Evolutionary conservation across 441 rosid genomes (phyloP).

Genomic region (Biscutella laevigata): DNA sequence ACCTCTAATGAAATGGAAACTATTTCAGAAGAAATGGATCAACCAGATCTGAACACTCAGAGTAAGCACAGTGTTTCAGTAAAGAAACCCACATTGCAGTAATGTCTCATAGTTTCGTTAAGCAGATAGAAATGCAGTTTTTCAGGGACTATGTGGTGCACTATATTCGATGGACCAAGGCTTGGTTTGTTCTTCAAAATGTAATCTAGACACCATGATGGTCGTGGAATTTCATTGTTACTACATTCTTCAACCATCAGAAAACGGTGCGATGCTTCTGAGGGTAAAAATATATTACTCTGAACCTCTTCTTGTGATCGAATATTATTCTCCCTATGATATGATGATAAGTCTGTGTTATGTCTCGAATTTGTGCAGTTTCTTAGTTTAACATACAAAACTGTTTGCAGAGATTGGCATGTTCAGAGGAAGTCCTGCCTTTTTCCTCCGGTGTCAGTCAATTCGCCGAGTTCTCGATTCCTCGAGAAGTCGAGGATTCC

Average conservation of each 20-base stretch:
- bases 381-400: slow-evolving; percentile 19
- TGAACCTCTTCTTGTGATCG: background rate
- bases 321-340: background rate
- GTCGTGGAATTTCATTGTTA: slow-evolving; percentile 51
- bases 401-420: slow-evolving; percentile 66
- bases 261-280: slow-evolving; percentile 79
- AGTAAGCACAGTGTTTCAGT: slow-evolving; percentile 35
- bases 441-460: slow-evolving; percentile 33
- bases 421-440: slow-evolving; percentile 67
- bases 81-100: slow-evolving; percentile 5
- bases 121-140: slow-evolving; percentile 42
- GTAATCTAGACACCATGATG: slow-evolving; percentile 55
- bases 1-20: slow-evolving; percentile 49
- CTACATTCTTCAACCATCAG: slow-evolving; percentile 83
- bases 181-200: slow-evolving; percentile 58
- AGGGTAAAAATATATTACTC: slow-evolving; percentile 42
- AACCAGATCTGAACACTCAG: slow-evolving; percentile 60
- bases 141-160: slow-evolving; percentile 65
- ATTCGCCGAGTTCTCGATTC: slow-evolving; percentile 33
- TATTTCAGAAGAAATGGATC: slow-evolving; percentile 50
- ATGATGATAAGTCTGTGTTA: background rate
- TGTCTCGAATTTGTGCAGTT: slow-evolving; percentile 6
- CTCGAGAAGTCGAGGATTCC: slow-evolving; percentile 51
- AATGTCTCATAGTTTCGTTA: slow-evolving; percentile 15
- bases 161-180: slow-evolving; percentile 75